Conservation (phyloP, 257 asterid genomes). For the Fraxinus anomala region DNA sequence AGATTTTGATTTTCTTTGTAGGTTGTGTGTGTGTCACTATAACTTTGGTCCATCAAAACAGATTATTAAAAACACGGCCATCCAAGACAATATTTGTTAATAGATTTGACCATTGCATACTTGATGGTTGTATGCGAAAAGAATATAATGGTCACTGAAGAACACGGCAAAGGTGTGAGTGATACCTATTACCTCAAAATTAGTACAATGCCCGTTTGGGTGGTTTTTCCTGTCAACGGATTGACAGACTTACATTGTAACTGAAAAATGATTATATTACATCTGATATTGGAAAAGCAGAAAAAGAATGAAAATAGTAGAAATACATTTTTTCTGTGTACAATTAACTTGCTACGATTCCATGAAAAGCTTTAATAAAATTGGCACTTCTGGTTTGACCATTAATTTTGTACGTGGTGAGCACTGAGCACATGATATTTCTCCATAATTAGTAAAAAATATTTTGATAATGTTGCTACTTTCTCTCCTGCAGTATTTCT, state of each 20-base stretch:
- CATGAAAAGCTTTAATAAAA: neutral
- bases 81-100: neutral
- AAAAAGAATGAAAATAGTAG: neutral
- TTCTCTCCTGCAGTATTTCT: conserved; percentile 41
- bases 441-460: neutral
- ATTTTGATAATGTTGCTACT: neutral
- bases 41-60: neutral
- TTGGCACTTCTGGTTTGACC: neutral
- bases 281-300: neutral
- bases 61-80: neutral
- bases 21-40: neutral
- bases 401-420: neutral
- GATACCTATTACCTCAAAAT: neutral
- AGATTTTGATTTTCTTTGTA: neutral
- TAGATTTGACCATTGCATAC: neutral
- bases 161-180: neutral
- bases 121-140: neutral
- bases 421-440: neutral
- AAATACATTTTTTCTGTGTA: neutral
- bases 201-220: neutral
- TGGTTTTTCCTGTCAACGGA: neutral
- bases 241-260: neutral
- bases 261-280: neutral
- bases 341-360: neutral
- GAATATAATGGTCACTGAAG: neutral